A percentile compares a stretch with the other conserved stretches of the same genome.
These are phyloP conservation scores for Seiridium cupressi DNA, from an alignment of 2,329 filamentous ascomycete species.

Conservation along the genomic window DNA sequence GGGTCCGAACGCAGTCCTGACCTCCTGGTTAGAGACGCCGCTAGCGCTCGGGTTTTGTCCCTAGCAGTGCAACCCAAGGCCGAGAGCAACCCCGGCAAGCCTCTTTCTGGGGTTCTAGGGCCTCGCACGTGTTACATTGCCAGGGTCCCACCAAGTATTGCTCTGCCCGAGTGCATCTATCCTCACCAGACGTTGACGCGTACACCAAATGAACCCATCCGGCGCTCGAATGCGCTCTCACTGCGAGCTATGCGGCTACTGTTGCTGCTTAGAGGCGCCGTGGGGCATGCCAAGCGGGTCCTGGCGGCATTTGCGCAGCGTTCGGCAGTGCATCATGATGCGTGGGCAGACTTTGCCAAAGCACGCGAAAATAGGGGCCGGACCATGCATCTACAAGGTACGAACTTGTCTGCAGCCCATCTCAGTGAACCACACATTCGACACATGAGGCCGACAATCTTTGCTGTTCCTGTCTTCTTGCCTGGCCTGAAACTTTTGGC, in stretches of 20 bases:
- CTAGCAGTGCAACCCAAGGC: neutral
- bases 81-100: neutral
- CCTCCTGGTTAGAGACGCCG: neutral
- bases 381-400: too few relatives aligned
- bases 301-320: too few relatives aligned
- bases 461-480: neutral
- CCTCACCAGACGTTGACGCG: neutral
- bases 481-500: neutral
- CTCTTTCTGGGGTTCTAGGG: neutral
- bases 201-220: neutral
- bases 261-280: neutral
- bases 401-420: too few relatives aligned
- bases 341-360: too few relatives aligned
- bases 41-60: neutral
- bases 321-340: too few relatives aligned
- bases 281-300: too few relatives aligned
- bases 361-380: too few relatives aligned
- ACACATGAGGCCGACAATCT: neutral
- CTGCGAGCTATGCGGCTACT: too few relatives aligned
- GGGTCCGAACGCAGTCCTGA: neutral
- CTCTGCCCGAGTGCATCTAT: neutral
- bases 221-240: too few relatives aligned
- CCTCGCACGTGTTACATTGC: neutral
- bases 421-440: too few relatives aligned
- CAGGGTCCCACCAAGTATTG: neutral